Conservation (phyloP, 352 stramenopile species). For the Phytophthora melonis region DNA sequence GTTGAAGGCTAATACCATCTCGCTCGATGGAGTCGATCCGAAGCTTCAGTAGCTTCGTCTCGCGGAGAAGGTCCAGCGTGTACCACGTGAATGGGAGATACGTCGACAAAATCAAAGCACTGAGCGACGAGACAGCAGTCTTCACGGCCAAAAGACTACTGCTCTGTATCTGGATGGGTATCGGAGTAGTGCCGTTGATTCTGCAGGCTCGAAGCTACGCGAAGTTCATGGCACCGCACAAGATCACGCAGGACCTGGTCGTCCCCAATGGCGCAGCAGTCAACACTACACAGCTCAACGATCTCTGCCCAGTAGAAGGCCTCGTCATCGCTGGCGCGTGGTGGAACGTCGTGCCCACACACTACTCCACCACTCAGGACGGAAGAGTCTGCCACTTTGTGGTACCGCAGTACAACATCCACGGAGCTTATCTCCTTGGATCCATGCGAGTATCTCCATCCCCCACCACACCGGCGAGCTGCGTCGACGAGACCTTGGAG, state of each 20-base stretch:
- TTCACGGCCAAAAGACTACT: slow-evolving; percentile 6
- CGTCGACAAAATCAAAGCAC: neutral
- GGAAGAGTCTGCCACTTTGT: slow-evolving; percentile 12
- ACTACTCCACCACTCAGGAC: slow-evolving; percentile 3
- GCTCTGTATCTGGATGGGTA: slow-evolving; percentile 17
- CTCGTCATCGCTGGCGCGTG: slow-evolving; percentile 8
- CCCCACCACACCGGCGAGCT: slow-evolving; percentile 8
- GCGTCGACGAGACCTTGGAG: slow-evolving; percentile 1
- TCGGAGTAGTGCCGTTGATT: slow-evolving; percentile 12
- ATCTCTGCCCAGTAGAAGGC: slow-evolving; percentile 11
- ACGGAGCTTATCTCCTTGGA: slow-evolving; percentile 13
- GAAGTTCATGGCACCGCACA: slow-evolving; percentile 20
- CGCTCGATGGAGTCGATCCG: neutral
- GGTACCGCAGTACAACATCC: slow-evolving; percentile 25
- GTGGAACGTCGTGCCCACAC: slow-evolving; percentile 10
- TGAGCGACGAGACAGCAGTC: neutral
- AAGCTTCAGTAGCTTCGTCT: neutral
- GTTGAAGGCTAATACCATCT: no score
- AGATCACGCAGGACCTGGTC: slow-evolving; percentile 14
- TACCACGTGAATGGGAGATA: neutral
- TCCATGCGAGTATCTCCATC: neutral
- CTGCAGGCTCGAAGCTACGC: slow-evolving; percentile 19
- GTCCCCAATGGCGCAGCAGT: neutral
- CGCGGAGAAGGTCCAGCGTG: neutral
- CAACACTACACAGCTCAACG: neutral